A percentile compares a stretch with the other conserved stretches of the same genome.
These are phyloP conservation scores for Rhodomyrtus tomentosa DNA, from an alignment of 345 rosid species.

Conservation along the genomic window DNA sequence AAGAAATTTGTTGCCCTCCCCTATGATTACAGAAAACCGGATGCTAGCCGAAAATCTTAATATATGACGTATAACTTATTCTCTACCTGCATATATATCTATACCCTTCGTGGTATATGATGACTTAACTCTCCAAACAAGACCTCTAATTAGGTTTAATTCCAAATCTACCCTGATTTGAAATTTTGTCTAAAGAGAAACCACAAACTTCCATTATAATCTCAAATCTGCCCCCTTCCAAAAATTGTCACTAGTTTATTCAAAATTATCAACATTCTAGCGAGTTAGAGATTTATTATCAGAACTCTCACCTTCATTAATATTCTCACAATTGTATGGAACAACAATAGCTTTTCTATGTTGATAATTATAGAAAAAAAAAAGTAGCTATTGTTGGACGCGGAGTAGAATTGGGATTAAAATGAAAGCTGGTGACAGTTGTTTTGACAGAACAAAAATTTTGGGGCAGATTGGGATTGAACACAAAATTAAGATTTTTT, in stretches of 20 bases:
- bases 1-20: not conserved
- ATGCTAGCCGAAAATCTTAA: not conserved
- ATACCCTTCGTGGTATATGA: not conserved
- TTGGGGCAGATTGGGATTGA: not conserved
- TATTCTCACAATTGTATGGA: not conserved
- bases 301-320: not conserved
- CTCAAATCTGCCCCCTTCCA: not conserved
- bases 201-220: not conserved
- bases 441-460: not conserved
- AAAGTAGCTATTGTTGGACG: not conserved
- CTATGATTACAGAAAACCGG: not conserved
- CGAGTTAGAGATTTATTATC: rapidly evolving
- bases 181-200: not conserved
- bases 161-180: not conserved
- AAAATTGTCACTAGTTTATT: not conserved
- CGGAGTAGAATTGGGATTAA: not conserved
- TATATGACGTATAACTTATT: not conserved
- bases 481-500: not conserved
- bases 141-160: not conserved
- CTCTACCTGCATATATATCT: not conserved
- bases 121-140: not conserved
- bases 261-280: not conserved
- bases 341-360: not conserved
- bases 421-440: not conserved
- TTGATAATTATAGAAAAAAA: not conserved